These are phyloP conservation scores for Pseudoscleropodium purum DNA, from an alignment of 225 moss, liverwort and hornwort species.

Conservation along the genomic window DNA sequence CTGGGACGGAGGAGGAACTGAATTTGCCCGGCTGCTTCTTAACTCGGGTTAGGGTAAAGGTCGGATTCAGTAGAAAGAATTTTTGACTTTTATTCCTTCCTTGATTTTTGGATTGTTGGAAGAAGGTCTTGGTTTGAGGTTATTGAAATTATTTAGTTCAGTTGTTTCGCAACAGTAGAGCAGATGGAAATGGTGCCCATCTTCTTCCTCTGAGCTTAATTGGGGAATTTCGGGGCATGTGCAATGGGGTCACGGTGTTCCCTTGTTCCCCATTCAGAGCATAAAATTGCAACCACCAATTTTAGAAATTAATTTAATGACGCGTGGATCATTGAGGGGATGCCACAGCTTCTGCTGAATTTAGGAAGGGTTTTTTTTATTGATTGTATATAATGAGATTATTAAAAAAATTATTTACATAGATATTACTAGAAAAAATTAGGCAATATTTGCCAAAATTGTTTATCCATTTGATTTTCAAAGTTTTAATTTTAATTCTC, in stretches of 20 bases:
- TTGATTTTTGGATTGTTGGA: neutral
- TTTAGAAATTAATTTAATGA: too few relatives aligned
- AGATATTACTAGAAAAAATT: fast-evolving
- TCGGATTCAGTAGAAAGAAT: neutral
- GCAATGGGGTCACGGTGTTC: neutral
- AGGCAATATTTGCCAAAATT: too few relatives aligned
- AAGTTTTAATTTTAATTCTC: too few relatives aligned
- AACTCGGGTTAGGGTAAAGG: neutral
- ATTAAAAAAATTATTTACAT: neutral
- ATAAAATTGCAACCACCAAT: neutral
- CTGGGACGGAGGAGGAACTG: neutral
- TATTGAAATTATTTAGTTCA: neutral
- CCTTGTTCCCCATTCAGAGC: neutral
- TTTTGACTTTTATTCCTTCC: neutral
- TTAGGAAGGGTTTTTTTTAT: neutral
- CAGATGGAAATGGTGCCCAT: neutral
- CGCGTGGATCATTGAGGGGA: neutral
- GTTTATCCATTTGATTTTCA: neutral
- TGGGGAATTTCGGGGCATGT: neutral
- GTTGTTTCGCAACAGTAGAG: neutral
- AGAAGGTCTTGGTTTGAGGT: too few relatives aligned
- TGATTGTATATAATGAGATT: neutral
- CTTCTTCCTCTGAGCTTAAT: neutral
- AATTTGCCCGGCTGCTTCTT: neutral
- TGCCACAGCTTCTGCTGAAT: neutral